phyloP scores from a whole-genome alignment of 495 filamentous ascomycete genomes.

The Massariosphaeria phaeospora region DNA sequence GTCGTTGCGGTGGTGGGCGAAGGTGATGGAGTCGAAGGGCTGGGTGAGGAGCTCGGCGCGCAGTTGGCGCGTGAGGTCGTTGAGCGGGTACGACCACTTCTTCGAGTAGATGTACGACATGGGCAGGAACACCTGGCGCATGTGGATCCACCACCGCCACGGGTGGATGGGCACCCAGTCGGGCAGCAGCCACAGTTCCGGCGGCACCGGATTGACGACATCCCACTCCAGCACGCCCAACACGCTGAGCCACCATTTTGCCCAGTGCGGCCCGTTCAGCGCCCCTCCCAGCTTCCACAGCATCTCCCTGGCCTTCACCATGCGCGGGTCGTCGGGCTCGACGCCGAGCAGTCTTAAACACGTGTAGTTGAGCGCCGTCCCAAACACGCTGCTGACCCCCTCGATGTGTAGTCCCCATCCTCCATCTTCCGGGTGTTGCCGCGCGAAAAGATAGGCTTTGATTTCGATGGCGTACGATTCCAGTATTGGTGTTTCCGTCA shows the following conservation, averaged over 20 bases:
- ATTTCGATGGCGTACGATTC: constrained; percentile 80
- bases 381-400: constrained; percentile 87
- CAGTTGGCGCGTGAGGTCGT: constrained; percentile 63
- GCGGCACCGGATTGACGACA: constrained; percentile 86
- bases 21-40: constrained; percentile 72
- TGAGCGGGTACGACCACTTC: constrained; percentile 65
- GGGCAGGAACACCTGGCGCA: constrained; percentile 84
- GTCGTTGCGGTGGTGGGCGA: constrained; percentile 70
- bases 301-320: constrained; percentile 79
- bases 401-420: constrained; percentile 98
- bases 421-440: constrained; percentile 81
- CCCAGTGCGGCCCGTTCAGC: constrained; percentile 83
- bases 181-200: constrained; percentile 90
- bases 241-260: constrained; percentile 85
- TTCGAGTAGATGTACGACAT: constrained; percentile 88
- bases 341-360: constrained; percentile 82
- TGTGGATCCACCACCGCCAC: constrained; percentile 99
- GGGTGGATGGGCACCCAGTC: constrained; percentile 94
- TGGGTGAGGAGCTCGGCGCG: constrained; percentile 81
- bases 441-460: constrained; percentile 85
- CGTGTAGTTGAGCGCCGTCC: constrained; percentile 87
- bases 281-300: constrained; percentile 85
- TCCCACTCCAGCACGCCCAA: constrained; percentile 84
- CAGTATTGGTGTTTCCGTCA: constrained; percentile 83
- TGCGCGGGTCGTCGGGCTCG: constrained; percentile 72